Conservation (phyloP, 2,329 filamentous ascomycete species). For the Ambrosiella cleistominuta region DNA sequence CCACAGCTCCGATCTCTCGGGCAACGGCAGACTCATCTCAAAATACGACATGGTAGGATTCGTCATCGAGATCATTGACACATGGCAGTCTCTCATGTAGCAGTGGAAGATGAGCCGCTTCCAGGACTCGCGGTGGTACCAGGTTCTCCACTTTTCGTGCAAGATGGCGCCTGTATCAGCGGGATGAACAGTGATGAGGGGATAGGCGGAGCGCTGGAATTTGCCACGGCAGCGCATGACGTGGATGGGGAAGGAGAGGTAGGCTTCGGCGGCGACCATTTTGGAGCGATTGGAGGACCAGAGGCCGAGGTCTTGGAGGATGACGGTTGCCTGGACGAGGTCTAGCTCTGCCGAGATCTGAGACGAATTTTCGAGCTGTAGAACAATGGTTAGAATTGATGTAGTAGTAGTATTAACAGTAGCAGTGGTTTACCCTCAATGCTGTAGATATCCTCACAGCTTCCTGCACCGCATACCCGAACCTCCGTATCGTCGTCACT, state of each 20-base stretch:
- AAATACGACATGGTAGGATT: slow-evolving; percentile 51
- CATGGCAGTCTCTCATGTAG: slow-evolving; percentile 47
- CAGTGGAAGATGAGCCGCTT: slow-evolving; percentile 49
- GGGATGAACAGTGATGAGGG: slow-evolving; percentile 29
- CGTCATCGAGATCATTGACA: slow-evolving; percentile 48
- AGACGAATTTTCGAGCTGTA: slow-evolving; percentile 33
- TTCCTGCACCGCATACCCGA: slow-evolving; percentile 39
- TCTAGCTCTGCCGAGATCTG: slow-evolving; percentile 27
- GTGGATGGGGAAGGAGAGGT: slow-evolving; percentile 28
- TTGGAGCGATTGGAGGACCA: slow-evolving; percentile 38
- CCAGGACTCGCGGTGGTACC: slow-evolving; percentile 48
- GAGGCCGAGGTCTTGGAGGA: slow-evolving; percentile 32
- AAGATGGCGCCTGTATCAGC: slow-evolving; percentile 39
- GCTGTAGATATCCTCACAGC: slow-evolving; percentile 25
- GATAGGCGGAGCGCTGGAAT: slow-evolving; percentile 39
- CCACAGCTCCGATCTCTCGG: slow-evolving; percentile 46
- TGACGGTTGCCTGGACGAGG: slow-evolving; percentile 31
- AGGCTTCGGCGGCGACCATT: slow-evolving; percentile 39
- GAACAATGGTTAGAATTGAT: slow-evolving; percentile 8
- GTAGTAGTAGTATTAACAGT: not conserved
- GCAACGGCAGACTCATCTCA: slow-evolving; percentile 49
- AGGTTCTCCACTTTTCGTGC: slow-evolving; percentile 46
- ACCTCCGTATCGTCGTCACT: slow-evolving; percentile 39
- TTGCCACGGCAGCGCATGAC: slow-evolving; percentile 40
- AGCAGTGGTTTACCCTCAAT: slow-evolving; percentile 16